Conservation (phyloP, 768 basidiomycete genomes). For the Leucocoprinus birnbaumii region DNA sequence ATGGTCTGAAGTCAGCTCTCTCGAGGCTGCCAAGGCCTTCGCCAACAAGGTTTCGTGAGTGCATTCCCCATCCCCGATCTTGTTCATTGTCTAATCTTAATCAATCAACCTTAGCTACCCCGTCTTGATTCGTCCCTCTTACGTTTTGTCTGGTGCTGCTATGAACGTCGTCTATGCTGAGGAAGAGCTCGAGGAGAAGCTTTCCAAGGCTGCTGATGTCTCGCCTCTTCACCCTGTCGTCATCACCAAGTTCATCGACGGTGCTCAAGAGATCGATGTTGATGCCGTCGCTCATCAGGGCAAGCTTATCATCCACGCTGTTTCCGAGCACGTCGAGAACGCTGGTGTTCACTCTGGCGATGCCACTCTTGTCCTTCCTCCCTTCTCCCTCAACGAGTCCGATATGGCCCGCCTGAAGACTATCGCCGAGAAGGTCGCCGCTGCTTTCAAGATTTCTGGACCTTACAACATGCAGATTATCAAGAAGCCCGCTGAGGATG, state of each 20-base stretch:
- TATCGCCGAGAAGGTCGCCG: constrained; percentile 93
- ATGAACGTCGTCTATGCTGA: constrained; percentile 99
- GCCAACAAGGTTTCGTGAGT: constrained; percentile 78
- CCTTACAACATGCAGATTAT: constrained; percentile 99
- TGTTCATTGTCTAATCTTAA: neutral
- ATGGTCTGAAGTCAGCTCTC: constrained; percentile 88
- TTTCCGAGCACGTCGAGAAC: constrained; percentile 98
- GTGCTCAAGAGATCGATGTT: constrained; percentile 96
- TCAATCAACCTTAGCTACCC: constrained; percentile 66
- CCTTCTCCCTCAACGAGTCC: constrained; percentile 68
- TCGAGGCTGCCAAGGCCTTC: constrained; percentile 90
- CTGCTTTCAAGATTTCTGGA: constrained; percentile 94
- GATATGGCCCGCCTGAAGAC: constrained; percentile 90
- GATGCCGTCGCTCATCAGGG: constrained; percentile 96
- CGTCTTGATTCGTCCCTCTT: constrained; percentile 96
- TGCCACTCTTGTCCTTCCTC: constrained; percentile 95
- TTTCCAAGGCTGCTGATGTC: constrained; percentile 95
- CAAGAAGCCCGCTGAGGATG: constrained; percentile 61
- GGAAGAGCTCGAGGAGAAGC: constrained; percentile 82
- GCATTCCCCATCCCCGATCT: neutral
- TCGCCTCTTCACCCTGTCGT: constrained; percentile 98
- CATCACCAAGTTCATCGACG: constrained; percentile 98
- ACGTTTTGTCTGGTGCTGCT: constrained; percentile 96
- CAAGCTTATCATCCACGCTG: constrained; percentile 87
- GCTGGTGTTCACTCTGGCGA: constrained; percentile 99